These are phyloP conservation scores for Colletotrichum graminicola DNA, from an alignment of 2,329 filamentous ascomycete species.

Conservation along the genomic window DNA sequence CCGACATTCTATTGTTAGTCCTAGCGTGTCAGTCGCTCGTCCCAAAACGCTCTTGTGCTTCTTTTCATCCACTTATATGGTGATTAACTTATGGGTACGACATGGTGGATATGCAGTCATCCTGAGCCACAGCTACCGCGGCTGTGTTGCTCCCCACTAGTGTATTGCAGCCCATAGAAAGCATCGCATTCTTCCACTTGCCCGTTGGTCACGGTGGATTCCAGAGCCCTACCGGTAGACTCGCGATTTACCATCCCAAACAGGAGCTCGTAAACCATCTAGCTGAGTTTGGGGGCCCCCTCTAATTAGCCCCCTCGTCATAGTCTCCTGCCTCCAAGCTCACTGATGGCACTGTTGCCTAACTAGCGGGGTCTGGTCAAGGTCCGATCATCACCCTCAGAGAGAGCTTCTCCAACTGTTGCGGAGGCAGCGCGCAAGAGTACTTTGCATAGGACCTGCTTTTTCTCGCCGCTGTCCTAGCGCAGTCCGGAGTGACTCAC, in stretches of 20 bases:
- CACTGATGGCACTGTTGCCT: constrained; percentile 6
- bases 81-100: background rate
- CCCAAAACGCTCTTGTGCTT: background rate
- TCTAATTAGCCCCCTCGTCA: background rate
- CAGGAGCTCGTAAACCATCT: background rate
- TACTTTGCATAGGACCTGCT: background rate
- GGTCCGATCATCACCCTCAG: background rate
- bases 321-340: background rate
- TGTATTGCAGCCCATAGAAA: background rate
- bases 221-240: background rate
- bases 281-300: background rate
- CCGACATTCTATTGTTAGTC: background rate
- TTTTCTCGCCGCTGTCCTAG: constrained; percentile 12
- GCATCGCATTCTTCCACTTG: background rate
- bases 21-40: background rate
- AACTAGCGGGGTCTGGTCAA: background rate
- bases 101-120: constrained; percentile 5
- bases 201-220: too few species aligned
- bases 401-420: background rate
- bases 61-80: background rate
- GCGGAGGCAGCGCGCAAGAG: background rate
- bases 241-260: background rate
- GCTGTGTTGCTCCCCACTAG: background rate
- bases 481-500: constrained; percentile 17
- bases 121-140: background rate